Evolutionary conservation across 2,329 filamentous ascomycete genomes (phyloP).

Genomic region (Aspergillus caelatus): DNA sequence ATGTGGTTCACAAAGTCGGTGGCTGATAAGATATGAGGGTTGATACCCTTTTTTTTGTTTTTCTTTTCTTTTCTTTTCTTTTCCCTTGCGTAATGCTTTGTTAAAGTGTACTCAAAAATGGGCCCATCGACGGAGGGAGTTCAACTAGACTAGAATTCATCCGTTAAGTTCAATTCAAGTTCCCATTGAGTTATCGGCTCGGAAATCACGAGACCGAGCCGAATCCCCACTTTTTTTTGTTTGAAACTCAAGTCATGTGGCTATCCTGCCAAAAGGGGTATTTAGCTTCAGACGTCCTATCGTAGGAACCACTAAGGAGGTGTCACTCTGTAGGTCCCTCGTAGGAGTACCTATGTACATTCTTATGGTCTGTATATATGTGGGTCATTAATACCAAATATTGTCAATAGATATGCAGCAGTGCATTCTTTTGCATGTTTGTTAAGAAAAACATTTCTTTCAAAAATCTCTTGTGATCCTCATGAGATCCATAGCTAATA

Average conservation of each 20-base stretch:
- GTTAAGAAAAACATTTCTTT: neutral
- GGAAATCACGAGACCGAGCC: slow-evolving; percentile 2
- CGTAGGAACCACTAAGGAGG: neutral
- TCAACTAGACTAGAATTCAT: neutral
- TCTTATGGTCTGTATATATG: neutral
- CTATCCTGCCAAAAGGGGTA: slow-evolving; percentile 3
- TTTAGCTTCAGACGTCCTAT: slow-evolving; percentile 1
- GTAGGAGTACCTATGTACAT: neutral
- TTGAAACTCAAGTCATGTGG: neutral
- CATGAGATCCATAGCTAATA: neutral
- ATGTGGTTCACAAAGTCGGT: neutral
- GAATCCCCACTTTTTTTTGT: neutral
- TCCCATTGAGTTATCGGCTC: neutral
- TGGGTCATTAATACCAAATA: neutral
- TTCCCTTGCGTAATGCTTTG: neutral
- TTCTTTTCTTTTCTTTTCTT: neutral
- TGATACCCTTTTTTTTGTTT: neutral
- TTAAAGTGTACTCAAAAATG: neutral
- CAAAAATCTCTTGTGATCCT: neutral
- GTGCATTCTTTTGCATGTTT: neutral
- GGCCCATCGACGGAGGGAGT: neutral
- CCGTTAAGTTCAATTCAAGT: neutral
- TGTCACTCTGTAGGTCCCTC: neutral
- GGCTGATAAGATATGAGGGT: slow-evolving; percentile 10
- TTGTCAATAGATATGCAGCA: neutral